Conservation (phyloP, 495 filamentous ascomycete species). For the Penicillium bialowiezense region DNA sequence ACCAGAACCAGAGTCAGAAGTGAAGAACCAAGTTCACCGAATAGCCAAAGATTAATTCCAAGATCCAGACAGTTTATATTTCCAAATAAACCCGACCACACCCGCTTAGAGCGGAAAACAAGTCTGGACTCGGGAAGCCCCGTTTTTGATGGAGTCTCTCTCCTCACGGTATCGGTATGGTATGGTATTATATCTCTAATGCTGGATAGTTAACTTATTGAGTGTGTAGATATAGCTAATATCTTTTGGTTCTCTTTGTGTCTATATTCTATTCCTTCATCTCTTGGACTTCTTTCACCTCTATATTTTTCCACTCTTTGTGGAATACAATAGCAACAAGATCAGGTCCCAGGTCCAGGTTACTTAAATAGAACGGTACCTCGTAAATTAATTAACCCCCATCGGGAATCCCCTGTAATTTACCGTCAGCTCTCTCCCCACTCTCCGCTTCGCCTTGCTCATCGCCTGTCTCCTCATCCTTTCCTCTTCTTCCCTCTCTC, state of each 20-base stretch:
- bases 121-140: conserved; percentile 19
- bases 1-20: neutral
- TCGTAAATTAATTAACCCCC: neutral
- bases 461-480: conserved; percentile 4
- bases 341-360: neutral
- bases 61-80: too few species aligned
- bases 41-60: too few species aligned
- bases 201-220: too few species aligned
- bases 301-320: too few species aligned
- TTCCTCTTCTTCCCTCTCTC: conserved; percentile 2
- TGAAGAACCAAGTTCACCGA: too few species aligned
- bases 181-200: neutral
- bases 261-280: too few species aligned
- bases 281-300: too few species aligned
- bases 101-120: conserved; percentile 3
- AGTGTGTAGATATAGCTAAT: too few species aligned
- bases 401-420: conserved; percentile 14
- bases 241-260: too few species aligned
- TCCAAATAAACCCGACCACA: neutral
- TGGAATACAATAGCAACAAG: too few species aligned
- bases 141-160: conserved; percentile 13
- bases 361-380: neutral
- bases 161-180: conserved; percentile 13
- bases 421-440: conserved; percentile 14
- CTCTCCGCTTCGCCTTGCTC: conserved; percentile 10